phyloP scores from a whole-genome alignment of 2,329 filamentous ascomycete species.

The Periglandula ipomoeae region DNA sequence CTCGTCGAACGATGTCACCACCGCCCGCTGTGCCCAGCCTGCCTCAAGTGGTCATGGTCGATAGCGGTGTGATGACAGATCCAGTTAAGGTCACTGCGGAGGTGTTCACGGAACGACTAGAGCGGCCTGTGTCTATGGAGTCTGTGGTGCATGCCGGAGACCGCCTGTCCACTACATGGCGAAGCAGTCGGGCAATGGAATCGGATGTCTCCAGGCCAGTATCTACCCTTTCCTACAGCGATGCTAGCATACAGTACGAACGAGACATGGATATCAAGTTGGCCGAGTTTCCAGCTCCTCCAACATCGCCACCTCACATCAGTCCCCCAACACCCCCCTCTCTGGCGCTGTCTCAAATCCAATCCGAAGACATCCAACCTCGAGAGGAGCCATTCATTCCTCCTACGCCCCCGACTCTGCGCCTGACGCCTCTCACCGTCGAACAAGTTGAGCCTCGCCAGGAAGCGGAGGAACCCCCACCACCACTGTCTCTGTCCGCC shows the following conservation, averaged over 20 bases:
- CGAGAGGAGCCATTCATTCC: constrained; percentile 24
- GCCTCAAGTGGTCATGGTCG: constrained; percentile 47
- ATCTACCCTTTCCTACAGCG: constrained; percentile 43
- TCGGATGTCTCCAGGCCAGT: constrained; percentile 28
- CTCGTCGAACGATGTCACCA: constrained; percentile 34
- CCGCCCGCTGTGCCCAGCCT: constrained; percentile 39
- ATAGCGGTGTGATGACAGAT: constrained; percentile 53
- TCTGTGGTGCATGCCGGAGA: constrained; percentile 27
- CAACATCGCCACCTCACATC: constrained; percentile 27
- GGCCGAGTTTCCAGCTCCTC: constrained; percentile 45
- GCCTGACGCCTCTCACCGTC: constrained; percentile 17
- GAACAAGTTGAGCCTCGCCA: constrained; percentile 22
- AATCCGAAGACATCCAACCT: constrained; percentile 35
- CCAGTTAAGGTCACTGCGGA: constrained; percentile 32
- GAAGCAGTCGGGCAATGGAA: constrained; percentile 16
- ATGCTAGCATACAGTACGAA: constrained; percentile 43
- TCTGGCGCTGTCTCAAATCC: constrained; percentile 35
- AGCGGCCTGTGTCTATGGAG: constrained; percentile 31
- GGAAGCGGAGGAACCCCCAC: constrained; percentile 13
- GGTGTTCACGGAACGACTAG: constrained; percentile 5
- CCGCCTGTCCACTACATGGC: constrained; percentile 17
- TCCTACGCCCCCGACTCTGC: constrained; percentile 22
- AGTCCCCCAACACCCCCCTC: constrained; percentile 23
- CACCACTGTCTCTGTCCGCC: constrained; percentile 21
- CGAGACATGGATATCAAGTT: constrained; percentile 41